Base-by-base conservation (phyloP, 1,284 basidiomycete species). In the Rhodotorula sp. region DNA sequence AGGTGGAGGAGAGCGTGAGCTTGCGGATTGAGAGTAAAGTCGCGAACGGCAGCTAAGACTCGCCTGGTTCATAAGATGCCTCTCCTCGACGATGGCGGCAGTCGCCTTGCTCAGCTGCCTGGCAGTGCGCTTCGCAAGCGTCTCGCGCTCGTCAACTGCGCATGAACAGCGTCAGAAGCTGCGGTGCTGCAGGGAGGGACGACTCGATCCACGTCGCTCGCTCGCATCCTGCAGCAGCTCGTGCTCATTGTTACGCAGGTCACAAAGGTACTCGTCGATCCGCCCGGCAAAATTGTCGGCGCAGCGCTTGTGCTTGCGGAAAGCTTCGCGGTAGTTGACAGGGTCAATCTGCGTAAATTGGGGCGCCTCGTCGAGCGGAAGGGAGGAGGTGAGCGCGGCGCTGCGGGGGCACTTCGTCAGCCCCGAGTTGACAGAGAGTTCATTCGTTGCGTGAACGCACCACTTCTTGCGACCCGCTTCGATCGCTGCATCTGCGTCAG, bases 131-230 rank as follows among this genome's bases (percentile, higher is more conserved):
- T n/a, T 44, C 39, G 39, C 39, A 15, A 44, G 9, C 4, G 19
- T 6, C 11, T 44, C 34, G 24, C 71, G 66, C 8, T 47, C 39
- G 2, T 53, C 52, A 20, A 73, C 71, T 73, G 46, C 11, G 24
- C 3, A 24, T 7, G 2, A 27, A 30, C 4, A 30, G 22, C 2
- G 1, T 44, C 39, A 44, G 39, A 10, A 17, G 47, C 20, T 4
- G 44, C 27, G 13, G 20, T 17, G 46, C 52, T 17, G 46, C 52
- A 55, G 39, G 8, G 22, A 32, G 24, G 22, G 27, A 24, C 5
- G 46, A 24, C 13, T 7, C 13, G 20, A 69, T 67, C n/a, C 27
- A 69, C 71, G 60, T 13, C 39, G 10, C 47, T 54, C 27, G 29
- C 36, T 63, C 8, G 56, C 55, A 8, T 48, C 59, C 13, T 44